phyloP scores from a whole-genome alignment of 2,329 filamentous ascomycete genomes.

The Paecilomyces sp. region DNA sequence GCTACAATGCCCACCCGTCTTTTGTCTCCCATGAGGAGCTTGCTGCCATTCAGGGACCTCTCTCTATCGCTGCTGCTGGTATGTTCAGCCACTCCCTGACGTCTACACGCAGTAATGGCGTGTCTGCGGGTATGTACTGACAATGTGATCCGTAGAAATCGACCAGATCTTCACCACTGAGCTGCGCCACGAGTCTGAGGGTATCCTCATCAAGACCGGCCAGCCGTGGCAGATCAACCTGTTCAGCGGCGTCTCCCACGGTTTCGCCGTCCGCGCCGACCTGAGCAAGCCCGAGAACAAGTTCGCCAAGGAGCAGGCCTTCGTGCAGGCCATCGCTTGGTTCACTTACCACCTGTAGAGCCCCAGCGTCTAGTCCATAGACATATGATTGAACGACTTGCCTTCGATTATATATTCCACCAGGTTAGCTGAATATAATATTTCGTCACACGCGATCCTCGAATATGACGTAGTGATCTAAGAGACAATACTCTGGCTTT shows the following conservation, averaged over 20 bases:
- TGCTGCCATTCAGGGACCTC: slow-evolving; percentile 55
- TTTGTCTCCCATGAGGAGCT: slow-evolving; percentile 65
- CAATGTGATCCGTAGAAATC: slow-evolving; percentile 39
- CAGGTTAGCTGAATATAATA: background rate
- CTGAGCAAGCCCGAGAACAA: slow-evolving; percentile 48
- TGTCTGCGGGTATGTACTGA: background rate
- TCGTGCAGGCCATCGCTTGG: slow-evolving; percentile 70
- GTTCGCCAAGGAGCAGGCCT: slow-evolving; percentile 76
- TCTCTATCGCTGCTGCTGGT: slow-evolving; percentile 57
- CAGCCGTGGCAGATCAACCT: slow-evolving; percentile 70
- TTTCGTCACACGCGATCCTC: background rate
- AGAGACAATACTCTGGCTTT: background rate
- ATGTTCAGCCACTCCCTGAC: slow-evolving; percentile 12
- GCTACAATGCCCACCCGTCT: slow-evolving; percentile 69
- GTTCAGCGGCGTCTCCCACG: slow-evolving; percentile 64
- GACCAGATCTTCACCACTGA: slow-evolving; percentile 60
- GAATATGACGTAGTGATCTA: background rate
- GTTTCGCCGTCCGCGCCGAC: slow-evolving; percentile 67
- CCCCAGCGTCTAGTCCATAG: background rate
- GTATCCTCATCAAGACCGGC: slow-evolving; percentile 51
- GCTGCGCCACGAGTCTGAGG: slow-evolving; percentile 58
- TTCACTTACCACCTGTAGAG: slow-evolving; percentile 57
- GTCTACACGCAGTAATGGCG: background rate
- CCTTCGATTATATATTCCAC: background rate
- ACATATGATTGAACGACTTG: background rate